These are phyloP conservation scores for Alternaria sp. DNA, from an alignment of 2,329 filamentous ascomycete species.

Conservation along the genomic window DNA sequence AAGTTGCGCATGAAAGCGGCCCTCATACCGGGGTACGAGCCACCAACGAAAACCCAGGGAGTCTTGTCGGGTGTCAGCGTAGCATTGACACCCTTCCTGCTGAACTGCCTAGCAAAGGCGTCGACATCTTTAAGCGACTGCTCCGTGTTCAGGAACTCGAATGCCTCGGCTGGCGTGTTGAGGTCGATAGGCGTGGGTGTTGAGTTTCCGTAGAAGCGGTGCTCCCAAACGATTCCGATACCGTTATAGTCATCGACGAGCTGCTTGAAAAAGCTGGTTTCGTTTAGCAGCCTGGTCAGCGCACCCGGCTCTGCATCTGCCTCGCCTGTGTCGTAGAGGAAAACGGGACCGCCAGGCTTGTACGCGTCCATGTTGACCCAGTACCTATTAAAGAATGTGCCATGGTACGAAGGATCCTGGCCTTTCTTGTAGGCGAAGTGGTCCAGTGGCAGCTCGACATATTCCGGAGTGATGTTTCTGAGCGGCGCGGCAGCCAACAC, in stretches of 20 bases:
- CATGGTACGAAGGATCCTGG: conserved; percentile 22
- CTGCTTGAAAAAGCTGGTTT: conserved; percentile 45
- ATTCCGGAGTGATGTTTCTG: conserved; percentile 34
- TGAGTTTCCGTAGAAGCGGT: conserved; percentile 53
- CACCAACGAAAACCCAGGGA: conserved; percentile 50
- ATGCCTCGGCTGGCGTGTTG: conserved; percentile 41
- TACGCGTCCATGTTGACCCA: conserved; percentile 46
- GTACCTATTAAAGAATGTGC: conserved; percentile 47
- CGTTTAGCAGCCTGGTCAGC: conserved; percentile 34
- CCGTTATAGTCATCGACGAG: conserved; percentile 46
- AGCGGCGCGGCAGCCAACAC: neutral
- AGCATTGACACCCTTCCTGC: conserved; percentile 41
- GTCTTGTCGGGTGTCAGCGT: conserved; percentile 45
- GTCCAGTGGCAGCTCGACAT: conserved; percentile 46
- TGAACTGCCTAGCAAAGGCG: conserved; percentile 50
- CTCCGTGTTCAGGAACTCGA: conserved; percentile 49
- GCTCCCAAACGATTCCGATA: conserved; percentile 51
- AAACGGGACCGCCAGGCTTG: conserved; percentile 46
- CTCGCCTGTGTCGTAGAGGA: conserved; percentile 49
- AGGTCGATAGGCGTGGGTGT: conserved; percentile 41
- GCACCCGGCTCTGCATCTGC: conserved; percentile 36
- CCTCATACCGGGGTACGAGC: conserved; percentile 48
- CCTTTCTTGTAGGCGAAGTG: conserved; percentile 41
- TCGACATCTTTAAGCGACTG: conserved; percentile 53
- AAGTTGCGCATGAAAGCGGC: conserved; percentile 49